Evolutionary conservation across 2,329 filamentous ascomycete species (phyloP).

Genomic region (Tolypocladium guangdongense): DNA sequence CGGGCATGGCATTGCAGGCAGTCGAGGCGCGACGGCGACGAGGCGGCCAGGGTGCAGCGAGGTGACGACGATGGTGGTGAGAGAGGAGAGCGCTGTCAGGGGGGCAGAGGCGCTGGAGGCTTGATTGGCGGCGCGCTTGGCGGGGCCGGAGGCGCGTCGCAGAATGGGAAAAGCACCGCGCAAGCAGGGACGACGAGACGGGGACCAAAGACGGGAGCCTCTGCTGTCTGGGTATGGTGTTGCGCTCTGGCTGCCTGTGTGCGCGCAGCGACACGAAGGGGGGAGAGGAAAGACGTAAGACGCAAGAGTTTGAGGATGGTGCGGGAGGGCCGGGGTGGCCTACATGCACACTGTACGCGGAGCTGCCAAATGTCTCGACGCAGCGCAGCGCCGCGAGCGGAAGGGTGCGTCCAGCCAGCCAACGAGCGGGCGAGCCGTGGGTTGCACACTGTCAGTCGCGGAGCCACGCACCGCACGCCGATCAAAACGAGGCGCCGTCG

Average conservation of each 20-base stretch:
- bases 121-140: conserved; percentile 4
- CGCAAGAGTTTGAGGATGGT: neutral
- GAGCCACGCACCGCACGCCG: neutral
- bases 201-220: neutral
- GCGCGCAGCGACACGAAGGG: neutral
- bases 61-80: neutral
- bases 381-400: neutral
- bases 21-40: conserved; percentile 4
- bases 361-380: neutral
- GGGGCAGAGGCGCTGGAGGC: neutral
- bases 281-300: neutral
- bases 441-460: neutral
- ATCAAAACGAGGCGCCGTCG: neutral
- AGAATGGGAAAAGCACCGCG: neutral
- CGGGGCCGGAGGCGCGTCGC: neutral
- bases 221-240: neutral
- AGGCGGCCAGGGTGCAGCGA: neutral
- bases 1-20: conserved; percentile 22
- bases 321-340: neutral
- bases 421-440: too few relatives aligned
- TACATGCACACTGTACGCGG: neutral
- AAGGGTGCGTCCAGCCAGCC: neutral
- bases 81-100: neutral
- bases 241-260: neutral
- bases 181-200: neutral